Evolutionary conservation across 352 stramenopile species (phyloP), one percentile per base, ranked within the genome.

Genomic region (Pythium vanterpoolii): DNA sequence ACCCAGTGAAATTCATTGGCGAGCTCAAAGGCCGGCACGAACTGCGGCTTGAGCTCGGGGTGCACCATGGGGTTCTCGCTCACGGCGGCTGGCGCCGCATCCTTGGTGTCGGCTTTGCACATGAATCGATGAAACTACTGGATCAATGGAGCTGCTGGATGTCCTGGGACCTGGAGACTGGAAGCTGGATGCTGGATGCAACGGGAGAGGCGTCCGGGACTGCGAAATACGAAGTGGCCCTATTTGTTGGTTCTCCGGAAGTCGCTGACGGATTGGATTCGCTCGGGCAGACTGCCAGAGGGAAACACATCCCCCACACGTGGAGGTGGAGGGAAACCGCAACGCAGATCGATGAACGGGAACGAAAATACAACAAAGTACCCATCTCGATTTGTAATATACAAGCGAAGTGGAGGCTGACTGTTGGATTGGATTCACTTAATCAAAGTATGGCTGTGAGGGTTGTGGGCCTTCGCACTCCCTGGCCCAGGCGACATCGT

Each of bases 1-100:
- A 84, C 79, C 86, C 85, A 96, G 65, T 89, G 77, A 72, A 97
- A 97, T 28, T 93, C 87, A 48, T 45, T 30, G 62, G 82, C 62
- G 19, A 66, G 56, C 69, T 80, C 73, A 44, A 71, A 62, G 38
- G 78, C 72, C 51, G 64, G 64, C 36, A 83, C 55, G 62, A 83
- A 85, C 64, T 79, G 72, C 44, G 72, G 63, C 54, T 76, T 75
- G 38, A 64, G 30, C 27, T 59, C 72, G 19, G 55, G 56, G 23
- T 64, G 54, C 26, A 61, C 55, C 50, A 69, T 62, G n/a, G 64
- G 50, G 53, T 78, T 72, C 60, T 76, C 72, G 24, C 59, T 66
- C 30, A 73, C 71, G 42, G 49, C 67, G 70, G 76, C 21, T 63
- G 69, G 53, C 46, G 67, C 63, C 40, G 52, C 48, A 3, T 46